These are phyloP conservation scores for Echinochloa phyllopogon DNA, from an alignment of 176 grass and related monocot genomes.

Conservation along the genomic window DNA sequence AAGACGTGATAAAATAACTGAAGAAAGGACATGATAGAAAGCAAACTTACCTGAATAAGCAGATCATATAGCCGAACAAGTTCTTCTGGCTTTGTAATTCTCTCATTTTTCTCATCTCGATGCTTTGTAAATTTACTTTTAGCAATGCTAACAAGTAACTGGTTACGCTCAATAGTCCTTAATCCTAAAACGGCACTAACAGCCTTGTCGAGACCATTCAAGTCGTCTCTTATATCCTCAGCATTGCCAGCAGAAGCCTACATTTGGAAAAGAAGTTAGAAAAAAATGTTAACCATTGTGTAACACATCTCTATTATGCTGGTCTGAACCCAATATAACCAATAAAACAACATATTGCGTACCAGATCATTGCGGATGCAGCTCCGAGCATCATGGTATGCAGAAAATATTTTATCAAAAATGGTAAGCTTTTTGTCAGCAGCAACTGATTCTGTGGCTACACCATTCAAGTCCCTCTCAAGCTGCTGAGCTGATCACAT, in stretches of 20 bases:
- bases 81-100: conserved; percentile 96
- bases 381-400: conserved; percentile 96
- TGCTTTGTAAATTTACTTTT: conserved; percentile 98
- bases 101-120: conserved; percentile 84
- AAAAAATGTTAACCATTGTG: conserved; percentile 6
- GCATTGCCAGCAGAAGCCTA: conserved; percentile 87
- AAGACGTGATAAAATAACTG: conserved; percentile 6
- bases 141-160: conserved; percentile 80
- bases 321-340: not conserved
- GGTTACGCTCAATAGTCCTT: conserved; percentile 92
- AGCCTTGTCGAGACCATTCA: conserved; percentile 97
- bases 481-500: conserved; percentile 97
- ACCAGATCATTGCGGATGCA: conserved; percentile 98
- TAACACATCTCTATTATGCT: not conserved
- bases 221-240: conserved; percentile 89
- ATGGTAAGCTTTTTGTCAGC: conserved; percentile 91
- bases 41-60: conserved; percentile 73
- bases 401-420: conserved; percentile 97
- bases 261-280: conserved; percentile 28
- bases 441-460: conserved; percentile 64
- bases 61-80: conserved; percentile 95
- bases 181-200: conserved; percentile 91
- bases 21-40: conserved; percentile 27
- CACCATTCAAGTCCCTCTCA: conserved; percentile 80
- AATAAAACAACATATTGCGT: conserved; percentile 27